Evolutionary conservation across 345 rosid genomes (phyloP).

Genomic region (Pistacia atlantica): DNA sequence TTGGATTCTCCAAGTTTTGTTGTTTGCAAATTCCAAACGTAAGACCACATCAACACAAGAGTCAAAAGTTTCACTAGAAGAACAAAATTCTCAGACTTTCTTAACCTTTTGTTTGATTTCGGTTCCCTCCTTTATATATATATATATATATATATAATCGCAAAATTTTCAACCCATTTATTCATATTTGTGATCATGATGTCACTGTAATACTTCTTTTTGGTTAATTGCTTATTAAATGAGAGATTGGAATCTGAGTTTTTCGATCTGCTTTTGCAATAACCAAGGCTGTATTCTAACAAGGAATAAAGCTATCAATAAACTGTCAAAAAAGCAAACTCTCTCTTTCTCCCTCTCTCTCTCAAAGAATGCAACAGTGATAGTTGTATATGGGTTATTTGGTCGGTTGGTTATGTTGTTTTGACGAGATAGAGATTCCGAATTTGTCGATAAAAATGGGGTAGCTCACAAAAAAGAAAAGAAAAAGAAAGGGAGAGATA

Average conservation of each 20-base stretch:
- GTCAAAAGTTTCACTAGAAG: not conserved
- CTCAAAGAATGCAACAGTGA: slow-evolving; percentile 12
- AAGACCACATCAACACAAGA: slow-evolving; percentile 26
- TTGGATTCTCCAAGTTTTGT: slow-evolving; percentile 23
- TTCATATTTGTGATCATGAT: slow-evolving; percentile 6
- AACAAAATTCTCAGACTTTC: slow-evolving; percentile 3
- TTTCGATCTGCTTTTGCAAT: slow-evolving; percentile 46
- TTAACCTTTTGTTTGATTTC: slow-evolving; percentile 22
- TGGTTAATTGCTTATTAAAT: not conserved
- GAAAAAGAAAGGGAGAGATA: slow-evolving; percentile 5
- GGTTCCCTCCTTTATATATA: not conserved
- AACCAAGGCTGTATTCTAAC: slow-evolving; percentile 37
- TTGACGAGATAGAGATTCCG: slow-evolving; percentile 28
- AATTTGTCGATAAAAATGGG: slow-evolving; percentile 20
- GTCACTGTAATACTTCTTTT: not conserved
- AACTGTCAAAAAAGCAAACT: slow-evolving; percentile 32
- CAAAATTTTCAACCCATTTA: not conserved
- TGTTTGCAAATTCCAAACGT: slow-evolving; percentile 23
- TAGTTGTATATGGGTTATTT: slow-evolving; percentile 19
- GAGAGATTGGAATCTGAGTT: slow-evolving; percentile 39
- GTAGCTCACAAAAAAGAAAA: not conserved
- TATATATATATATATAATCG: not conserved
- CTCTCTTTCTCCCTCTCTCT: slow-evolving; percentile 3
- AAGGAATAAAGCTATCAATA: slow-evolving; percentile 45
- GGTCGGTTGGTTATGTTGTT: slow-evolving; percentile 31